phyloP scores from a whole-genome alignment of 2,329 filamentous ascomycete species.

The Zymoseptoria pseudotritici region DNA sequence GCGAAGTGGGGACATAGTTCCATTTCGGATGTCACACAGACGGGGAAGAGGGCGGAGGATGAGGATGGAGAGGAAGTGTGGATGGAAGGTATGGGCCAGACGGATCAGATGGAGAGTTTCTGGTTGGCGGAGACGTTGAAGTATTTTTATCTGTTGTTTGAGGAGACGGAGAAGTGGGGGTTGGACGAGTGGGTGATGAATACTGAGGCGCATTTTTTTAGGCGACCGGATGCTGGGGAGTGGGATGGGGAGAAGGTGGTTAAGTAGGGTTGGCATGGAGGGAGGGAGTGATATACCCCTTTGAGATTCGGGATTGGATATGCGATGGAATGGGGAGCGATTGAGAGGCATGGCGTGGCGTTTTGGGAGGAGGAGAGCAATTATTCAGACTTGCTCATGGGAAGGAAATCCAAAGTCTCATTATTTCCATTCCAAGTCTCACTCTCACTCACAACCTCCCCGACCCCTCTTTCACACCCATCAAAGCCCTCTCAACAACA shows the following conservation, averaged over 20 bases:
- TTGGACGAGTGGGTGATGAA: slow-evolving; percentile 62
- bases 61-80: neutral
- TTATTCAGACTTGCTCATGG: neutral
- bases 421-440: neutral
- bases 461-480: neutral
- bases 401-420: neutral
- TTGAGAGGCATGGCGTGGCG: neutral
- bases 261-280: neutral
- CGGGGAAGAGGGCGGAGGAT: slow-evolving; percentile 8
- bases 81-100: slow-evolving; percentile 27
- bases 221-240: slow-evolving; percentile 7
- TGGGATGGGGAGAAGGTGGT: neutral
- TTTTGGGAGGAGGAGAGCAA: neutral
- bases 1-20: slow-evolving; percentile 64
- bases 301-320: neutral
- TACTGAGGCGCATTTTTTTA: slow-evolving; percentile 48
- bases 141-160: slow-evolving; percentile 82
- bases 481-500: neutral
- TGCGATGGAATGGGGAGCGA: too few species aligned
- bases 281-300: too few species aligned
- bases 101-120: slow-evolving; percentile 75
- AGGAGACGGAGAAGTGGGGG: slow-evolving; percentile 56
- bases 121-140: slow-evolving; percentile 85
- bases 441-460: neutral
- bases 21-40: slow-evolving; percentile 54